Conservation (phyloP, 2,329 filamentous ascomycete genomes). For the Diaporthe sp. region DNA sequence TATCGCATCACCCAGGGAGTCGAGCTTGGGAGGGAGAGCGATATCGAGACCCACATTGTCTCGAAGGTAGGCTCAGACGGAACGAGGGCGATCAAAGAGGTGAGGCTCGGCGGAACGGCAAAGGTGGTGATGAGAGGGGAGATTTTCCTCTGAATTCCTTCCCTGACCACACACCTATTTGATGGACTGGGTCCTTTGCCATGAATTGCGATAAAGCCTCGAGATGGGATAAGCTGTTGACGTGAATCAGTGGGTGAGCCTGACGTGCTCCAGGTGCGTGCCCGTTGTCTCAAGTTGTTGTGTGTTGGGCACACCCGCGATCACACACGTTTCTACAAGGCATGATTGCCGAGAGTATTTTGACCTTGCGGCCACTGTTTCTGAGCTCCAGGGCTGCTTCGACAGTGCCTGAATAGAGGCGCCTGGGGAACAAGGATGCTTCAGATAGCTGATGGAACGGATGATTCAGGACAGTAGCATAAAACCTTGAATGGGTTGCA, state of each 20-base stretch:
- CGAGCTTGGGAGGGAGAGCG: slow-evolving; percentile 74
- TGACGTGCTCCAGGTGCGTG: not conserved
- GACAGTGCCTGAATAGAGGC: not conserved
- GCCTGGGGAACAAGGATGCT: slow-evolving; percentile 10
- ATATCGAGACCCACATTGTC: slow-evolving; percentile 63
- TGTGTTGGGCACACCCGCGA: not conserved
- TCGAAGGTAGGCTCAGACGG: slow-evolving; percentile 26
- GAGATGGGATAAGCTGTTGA: not conserved
- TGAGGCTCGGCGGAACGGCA: slow-evolving; percentile 49
- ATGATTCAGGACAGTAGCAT: slow-evolving; percentile 20
- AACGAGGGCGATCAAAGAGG: slow-evolving; percentile 44
- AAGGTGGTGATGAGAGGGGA: slow-evolving; percentile 50
- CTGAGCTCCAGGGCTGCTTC: not conserved
- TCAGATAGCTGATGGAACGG: slow-evolving; percentile 4
- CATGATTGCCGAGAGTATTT: slow-evolving; percentile 1
- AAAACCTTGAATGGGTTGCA: slow-evolving; percentile 1
- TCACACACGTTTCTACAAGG: not conserved
- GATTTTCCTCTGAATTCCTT: slow-evolving; percentile 41
- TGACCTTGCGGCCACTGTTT: not conserved
- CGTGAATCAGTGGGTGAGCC: not conserved
- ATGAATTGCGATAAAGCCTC: not conserved
- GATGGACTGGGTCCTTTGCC: not conserved
- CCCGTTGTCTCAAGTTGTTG: not conserved
- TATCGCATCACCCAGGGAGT: slow-evolving; percentile 75
- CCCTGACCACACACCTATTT: not conserved